A percentile compares a stretch with the other conserved stretches of the same genome.
Conservation (phyloP, 495 filamentous ascomycete species). For the Neurospora sp. region DNA sequence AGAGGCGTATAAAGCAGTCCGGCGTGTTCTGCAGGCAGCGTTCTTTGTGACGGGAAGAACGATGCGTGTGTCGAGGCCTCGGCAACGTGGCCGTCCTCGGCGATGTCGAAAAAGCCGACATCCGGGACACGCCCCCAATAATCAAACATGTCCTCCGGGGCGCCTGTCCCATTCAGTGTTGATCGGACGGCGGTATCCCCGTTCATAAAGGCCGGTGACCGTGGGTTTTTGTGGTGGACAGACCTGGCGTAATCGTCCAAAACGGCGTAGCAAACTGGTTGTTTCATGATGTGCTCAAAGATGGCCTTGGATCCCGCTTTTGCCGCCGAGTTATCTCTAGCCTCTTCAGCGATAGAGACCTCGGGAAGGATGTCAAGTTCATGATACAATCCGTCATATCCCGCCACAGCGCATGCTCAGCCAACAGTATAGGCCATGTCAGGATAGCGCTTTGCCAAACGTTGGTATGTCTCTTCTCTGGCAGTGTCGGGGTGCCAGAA, state of each 20-base stretch:
- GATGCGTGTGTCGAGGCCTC: neutral
- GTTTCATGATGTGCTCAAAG: slow-evolving; percentile 5
- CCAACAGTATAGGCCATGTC: slow-evolving; percentile 8
- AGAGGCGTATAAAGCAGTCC: slow-evolving; percentile 2
- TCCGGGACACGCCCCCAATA: no score
- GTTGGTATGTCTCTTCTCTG: slow-evolving; percentile 24
- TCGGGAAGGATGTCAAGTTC: slow-evolving; percentile 12
- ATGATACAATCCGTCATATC: slow-evolving; percentile 6
- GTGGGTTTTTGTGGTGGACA: slow-evolving; percentile 2
- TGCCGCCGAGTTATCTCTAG: neutral
- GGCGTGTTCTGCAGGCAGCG: neutral
- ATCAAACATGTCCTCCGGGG: neutral
- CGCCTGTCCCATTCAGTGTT: neutral
- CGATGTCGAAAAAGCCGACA: slow-evolving; percentile 3
- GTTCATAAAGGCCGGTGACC: slow-evolving; percentile 5
- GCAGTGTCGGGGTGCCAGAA: slow-evolving; percentile 33
- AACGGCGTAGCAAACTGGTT: slow-evolving; percentile 3
- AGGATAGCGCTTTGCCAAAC: slow-evolving; percentile 10
- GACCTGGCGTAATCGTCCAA: slow-evolving; percentile 10
- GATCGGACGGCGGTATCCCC: slow-evolving; percentile 9
- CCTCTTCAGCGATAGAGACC: slow-evolving; percentile 11
- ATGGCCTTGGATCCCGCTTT: slow-evolving; percentile 2
- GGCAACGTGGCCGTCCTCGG: slow-evolving; percentile 5
- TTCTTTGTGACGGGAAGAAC: neutral
- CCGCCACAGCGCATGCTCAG: slow-evolving; percentile 11